These are phyloP conservation scores for Tuber microsphaerosporum DNA, from an alignment of 495 filamentous ascomycete genomes.

Conservation along the genomic window DNA sequence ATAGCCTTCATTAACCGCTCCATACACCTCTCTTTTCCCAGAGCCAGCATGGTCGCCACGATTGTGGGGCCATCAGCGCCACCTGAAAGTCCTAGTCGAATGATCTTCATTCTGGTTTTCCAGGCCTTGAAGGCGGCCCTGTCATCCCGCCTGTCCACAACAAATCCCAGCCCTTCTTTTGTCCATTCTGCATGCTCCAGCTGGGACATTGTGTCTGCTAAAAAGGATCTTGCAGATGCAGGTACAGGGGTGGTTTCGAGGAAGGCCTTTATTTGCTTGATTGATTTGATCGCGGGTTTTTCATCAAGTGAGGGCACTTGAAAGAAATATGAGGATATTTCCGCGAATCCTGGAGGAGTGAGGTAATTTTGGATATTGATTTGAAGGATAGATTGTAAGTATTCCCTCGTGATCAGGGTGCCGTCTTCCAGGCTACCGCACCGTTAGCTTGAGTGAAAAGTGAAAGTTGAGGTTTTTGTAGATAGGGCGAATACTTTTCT, in stretches of 20 bases:
- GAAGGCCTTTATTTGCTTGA: constrained; percentile 27
- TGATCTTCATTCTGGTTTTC: constrained; percentile 48
- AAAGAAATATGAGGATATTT: constrained; percentile 60
- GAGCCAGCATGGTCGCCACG: constrained; percentile 53
- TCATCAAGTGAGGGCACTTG: constrained; percentile 45
- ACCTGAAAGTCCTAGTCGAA: constrained; percentile 62
- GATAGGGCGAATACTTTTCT: constrained; percentile 31
- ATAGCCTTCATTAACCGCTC: constrained; percentile 50
- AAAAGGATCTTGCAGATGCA: constrained; percentile 17
- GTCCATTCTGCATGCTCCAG: constrained; percentile 36
- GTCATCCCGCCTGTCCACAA: constrained; percentile 29
- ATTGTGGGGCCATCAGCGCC: constrained; percentile 55
- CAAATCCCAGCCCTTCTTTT: constrained; percentile 31
- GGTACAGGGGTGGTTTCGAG: constrained; percentile 9
- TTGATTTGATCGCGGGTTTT: constrained; percentile 3
- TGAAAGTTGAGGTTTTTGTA: constrained; percentile 13
- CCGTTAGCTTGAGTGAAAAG: constrained; percentile 9
- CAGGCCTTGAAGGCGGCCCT: constrained; percentile 14
- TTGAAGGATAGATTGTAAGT: constrained; percentile 51
- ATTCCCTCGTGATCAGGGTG: constrained; percentile 30
- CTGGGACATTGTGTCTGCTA: constrained; percentile 19
- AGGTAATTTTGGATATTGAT: constrained; percentile 59
- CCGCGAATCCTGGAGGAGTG: constrained; percentile 52
- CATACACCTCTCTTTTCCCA: constrained; percentile 58
- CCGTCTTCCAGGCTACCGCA: constrained; percentile 26